phyloP scores from a whole-genome alignment of 371 early-diverging fungal species.

The Racocetra persica region DNA sequence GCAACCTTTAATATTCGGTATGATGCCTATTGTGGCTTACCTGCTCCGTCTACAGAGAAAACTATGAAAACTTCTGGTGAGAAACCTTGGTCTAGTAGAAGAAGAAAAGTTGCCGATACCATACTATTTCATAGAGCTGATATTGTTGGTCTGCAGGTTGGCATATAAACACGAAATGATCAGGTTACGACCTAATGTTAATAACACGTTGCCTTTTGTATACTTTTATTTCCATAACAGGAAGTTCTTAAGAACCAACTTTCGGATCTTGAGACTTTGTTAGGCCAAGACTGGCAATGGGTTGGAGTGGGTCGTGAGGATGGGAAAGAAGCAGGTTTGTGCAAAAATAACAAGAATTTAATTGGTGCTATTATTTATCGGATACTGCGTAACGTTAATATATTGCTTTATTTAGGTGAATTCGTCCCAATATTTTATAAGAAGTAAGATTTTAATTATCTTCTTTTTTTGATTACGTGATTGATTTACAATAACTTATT shows the following conservation, averaged over 20 bases:
- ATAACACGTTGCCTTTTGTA: conserved; percentile 28
- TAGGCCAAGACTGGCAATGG: conserved; percentile 59
- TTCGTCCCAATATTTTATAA: conserved; percentile 38
- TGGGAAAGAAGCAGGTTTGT: conserved; percentile 54
- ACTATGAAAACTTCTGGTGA: conserved; percentile 44
- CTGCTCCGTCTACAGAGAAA: too few species aligned
- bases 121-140: conserved; percentile 57
- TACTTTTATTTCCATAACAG: conserved; percentile 44
- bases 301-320: conserved; percentile 59
- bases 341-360: conserved; percentile 46
- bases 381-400: not conserved
- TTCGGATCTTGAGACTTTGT: conserved; percentile 54
- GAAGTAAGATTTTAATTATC: not conserved
- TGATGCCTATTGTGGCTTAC: not conserved
- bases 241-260: conserved; percentile 60
- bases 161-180: not conserved
- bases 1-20: conserved; percentile 32
- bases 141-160: conserved; percentile 57
- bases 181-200: not conserved
- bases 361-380: not conserved
- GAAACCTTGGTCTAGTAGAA: conserved; percentile 58
- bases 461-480: not conserved
- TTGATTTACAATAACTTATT: not conserved
- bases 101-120: conserved; percentile 58
- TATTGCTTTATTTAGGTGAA: not conserved